A percentile compares a stretch with the other conserved stretches of the same genome.
Evolutionary conservation across 2,329 filamentous ascomycete species (phyloP).

Genomic region (Pseudocercospora pini-densiflorae): DNA sequence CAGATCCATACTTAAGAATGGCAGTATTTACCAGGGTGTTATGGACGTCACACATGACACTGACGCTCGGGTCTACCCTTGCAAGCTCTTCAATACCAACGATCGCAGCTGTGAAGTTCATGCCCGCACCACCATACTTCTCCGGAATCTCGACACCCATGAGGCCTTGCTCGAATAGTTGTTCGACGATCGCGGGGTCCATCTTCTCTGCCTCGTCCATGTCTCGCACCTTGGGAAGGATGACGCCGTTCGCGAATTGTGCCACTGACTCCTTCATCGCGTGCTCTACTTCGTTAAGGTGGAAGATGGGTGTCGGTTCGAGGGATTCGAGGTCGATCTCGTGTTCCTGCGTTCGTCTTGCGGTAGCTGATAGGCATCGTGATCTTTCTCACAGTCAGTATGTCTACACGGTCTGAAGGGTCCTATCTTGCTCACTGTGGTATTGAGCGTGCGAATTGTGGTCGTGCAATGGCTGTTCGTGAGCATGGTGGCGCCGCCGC

Average conservation of each 20-base stretch:
- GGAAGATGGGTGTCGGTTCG: conserved; percentile 88
- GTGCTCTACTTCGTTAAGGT: conserved; percentile 85
- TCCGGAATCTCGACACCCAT: conserved; percentile 99
- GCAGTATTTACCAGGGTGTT: conserved; percentile 98
- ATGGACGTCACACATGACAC: conserved; percentile 94
- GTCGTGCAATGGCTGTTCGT: conserved; percentile 24
- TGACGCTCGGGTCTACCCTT: conserved; percentile 90
- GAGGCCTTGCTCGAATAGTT: conserved; percentile 94
- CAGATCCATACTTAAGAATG: conserved; percentile 80
- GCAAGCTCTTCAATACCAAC: conserved; percentile 97
- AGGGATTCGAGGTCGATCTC: conserved; percentile 71
- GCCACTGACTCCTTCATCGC: conserved; percentile 89
- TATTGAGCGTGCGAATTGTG: conserved; percentile 24
- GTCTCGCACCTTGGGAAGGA: conserved; percentile 88
- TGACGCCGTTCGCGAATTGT: conserved; percentile 87
- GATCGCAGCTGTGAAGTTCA: conserved; percentile 98
- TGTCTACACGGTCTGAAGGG: not conserved
- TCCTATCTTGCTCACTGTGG: conserved; percentile 20
- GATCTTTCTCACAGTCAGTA: conserved; percentile 23
- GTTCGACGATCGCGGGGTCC: conserved; percentile 86
- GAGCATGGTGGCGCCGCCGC: conserved; percentile 32
- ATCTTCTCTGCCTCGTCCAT: conserved; percentile 98
- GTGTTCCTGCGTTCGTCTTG: conserved; percentile 42
- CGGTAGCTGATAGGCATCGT: conserved; percentile 50
- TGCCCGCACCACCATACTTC: conserved; percentile 92